Base-by-base conservation (phyloP, 768 basidiomycete species). In the Cystobasidiopsis lactophilus region DNA sequence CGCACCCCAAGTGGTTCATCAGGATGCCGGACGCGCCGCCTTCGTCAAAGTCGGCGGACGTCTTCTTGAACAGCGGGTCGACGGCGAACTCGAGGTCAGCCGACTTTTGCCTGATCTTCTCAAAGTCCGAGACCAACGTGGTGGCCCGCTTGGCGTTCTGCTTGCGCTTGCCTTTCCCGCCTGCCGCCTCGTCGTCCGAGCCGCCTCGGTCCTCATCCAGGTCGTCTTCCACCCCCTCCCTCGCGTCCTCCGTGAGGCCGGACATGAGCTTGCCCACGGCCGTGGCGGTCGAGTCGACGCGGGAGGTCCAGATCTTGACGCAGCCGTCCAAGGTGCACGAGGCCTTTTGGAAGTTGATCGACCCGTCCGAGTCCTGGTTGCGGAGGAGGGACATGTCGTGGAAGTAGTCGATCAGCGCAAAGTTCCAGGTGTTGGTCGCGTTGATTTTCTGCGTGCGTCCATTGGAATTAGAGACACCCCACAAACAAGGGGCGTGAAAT, bases 271-370 rank as follows among this genome's bases (percentile, higher is more conserved):
- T 95, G 26, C 86, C 86, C 0, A 89, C 95, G 66, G 96, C 93
- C 0, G 85, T 91, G 23, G 85, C 85, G 33, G 96, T 88, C 56
- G 81, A 84, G 66, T 98, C 93, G 38, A 98, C 91, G 43, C 93
- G 80, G 59, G 82, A 85, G 5, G 89, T 96, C 88, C 89, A 98
- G 57, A 98, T 95, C 70, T 96, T 98, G 66, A 98, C 86, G 66
- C 93, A 98, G 10, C 91, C 93, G 55, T 98, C 93, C 21, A 98
- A 76, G 0, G 93, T 96, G 65, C 80, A 89, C 0, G 85, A 89
- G 16, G 93, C 93, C 64, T 91, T 89, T 68, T 96, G 93, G 64
- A 98, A 98, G 68, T 98, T 96, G 73, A 98, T 98, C 14, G 83
- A 80, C 62, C 93, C 91, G 63, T 95, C 89, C 41, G 75, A 76